phyloP scores from a whole-genome alignment of 2,329 filamentous ascomycete species.

The Trichocomaceae sp. region DNA sequence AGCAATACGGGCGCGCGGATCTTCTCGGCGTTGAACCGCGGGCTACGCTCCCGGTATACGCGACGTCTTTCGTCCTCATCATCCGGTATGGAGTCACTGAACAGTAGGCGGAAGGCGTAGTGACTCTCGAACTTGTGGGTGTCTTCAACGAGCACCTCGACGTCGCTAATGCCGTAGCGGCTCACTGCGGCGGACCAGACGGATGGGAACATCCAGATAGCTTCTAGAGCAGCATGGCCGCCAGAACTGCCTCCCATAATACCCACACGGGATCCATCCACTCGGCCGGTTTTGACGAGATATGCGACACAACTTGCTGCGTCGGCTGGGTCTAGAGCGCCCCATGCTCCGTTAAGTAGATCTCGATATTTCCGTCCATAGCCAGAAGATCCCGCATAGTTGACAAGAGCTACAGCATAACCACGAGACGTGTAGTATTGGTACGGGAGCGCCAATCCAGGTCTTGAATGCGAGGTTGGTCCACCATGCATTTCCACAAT shows the following conservation, averaged over 20 bases:
- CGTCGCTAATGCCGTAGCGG: conserved; percentile 47
- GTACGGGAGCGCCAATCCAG: conserved; percentile 39
- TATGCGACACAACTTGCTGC: conserved; percentile 42
- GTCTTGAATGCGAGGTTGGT: conserved; percentile 41
- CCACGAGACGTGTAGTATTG: conserved; percentile 53
- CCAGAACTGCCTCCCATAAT: conserved; percentile 49
- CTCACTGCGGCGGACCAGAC: conserved; percentile 47
- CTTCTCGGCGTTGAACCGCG: conserved; percentile 41
- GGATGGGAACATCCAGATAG: conserved; percentile 41
- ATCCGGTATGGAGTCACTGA: conserved; percentile 26
- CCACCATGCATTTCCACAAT: conserved; percentile 49
- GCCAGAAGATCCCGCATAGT: conserved; percentile 49
- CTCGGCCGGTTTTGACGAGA: conserved; percentile 33
- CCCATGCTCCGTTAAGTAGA: conserved; percentile 46
- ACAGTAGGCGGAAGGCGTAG: conserved; percentile 45
- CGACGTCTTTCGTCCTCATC: conserved; percentile 36
- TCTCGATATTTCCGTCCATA: conserved; percentile 48
- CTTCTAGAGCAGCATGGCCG: conserved; percentile 49
- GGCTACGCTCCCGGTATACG: conserved; percentile 44
- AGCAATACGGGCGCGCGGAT: conserved; percentile 49
- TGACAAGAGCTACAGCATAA: conserved; percentile 47
- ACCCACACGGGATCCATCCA: conserved; percentile 38
- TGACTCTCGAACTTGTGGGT: conserved; percentile 54
- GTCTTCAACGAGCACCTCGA: conserved; percentile 40
- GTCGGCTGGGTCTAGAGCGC: conserved; percentile 47